Base-by-base conservation (phyloP, 345 rosid genomes). In the Kandelia obovata region DNA sequence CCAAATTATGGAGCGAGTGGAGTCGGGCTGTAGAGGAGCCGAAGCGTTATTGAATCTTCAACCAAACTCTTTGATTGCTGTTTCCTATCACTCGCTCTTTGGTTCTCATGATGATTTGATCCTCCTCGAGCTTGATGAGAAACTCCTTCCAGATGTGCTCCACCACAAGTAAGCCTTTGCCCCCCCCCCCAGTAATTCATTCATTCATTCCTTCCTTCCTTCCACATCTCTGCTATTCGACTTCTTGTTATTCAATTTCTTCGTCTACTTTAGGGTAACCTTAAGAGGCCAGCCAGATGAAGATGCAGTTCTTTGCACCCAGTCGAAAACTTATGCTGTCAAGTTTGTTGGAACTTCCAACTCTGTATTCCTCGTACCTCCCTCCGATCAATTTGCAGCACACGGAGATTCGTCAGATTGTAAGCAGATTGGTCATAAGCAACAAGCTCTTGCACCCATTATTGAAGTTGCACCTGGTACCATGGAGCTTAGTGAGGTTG, bases 291-390 rank as follows among this genome's bases (percentile, higher is more conserved):
- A 88, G 74, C 82, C 84, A 21, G 87, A 89, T 83, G 98, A 94
- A 71, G 92, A 92, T 73, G 95, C 96, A 4, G 99, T 92, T 72
- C 84, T 94, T 56, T 95, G 99, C 75, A 94, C 97, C 11, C 85
- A 67, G 58, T 89, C 92, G 0, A 95, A 92, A 76, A 92, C 99
- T 55, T 92, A 74, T 69, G 84, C 88, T 0, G 53, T 95, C 72
- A 95, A 95, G 79, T 89, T 88, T 68, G 98, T 88, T 49, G 93
- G 86, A 72, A 88, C 85, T 61, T 92, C 97, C 9, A 95, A 95
- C 74, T 92, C 99, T 19, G 79, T 81, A 26, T 84, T 84, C 70
- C 93, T 95, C 37, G 73, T 88, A 52, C 97, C 97, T 17, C 95
- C 96, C 0, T 79, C 87, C 4, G 73, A 58, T 67, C 81, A 34